These are phyloP conservation scores for Puccinia hordei DNA, from an alignment of 1,284 basidiomycete species.

Conservation along the genomic window DNA sequence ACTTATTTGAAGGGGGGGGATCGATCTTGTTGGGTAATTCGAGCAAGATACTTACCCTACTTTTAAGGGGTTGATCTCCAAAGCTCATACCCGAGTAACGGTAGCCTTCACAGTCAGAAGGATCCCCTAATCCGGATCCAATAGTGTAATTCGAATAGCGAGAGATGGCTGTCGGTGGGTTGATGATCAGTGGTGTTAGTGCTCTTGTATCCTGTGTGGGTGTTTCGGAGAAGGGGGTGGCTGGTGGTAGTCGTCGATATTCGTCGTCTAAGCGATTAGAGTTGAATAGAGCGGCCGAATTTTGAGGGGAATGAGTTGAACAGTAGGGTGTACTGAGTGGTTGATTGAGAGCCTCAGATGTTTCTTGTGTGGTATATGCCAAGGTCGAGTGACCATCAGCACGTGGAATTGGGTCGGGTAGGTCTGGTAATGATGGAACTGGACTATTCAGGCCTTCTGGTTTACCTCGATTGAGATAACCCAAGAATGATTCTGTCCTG, in stretches of 20 bases:
- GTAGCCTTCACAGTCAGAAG: neutral
- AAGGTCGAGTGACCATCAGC: neutral
- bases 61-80: conserved; percentile 2
- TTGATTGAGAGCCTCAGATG: conserved; percentile 18
- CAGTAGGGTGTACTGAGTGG: neutral
- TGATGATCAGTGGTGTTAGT: conserved; percentile 5
- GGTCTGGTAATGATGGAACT: neutral
- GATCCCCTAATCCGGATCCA: conserved; percentile 11
- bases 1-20: neutral
- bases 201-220: conserved; percentile 6
- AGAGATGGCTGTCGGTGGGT: conserved; percentile 1
- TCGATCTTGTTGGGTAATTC: neutral
- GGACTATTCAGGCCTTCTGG: neutral
- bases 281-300: neutral
- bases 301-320: neutral
- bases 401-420: neutral
- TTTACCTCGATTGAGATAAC: conserved; percentile 9
- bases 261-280: neutral
- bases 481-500: conserved; percentile 20
- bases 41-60: neutral
- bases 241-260: neutral
- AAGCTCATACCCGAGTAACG: conserved; percentile 23
- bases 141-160: conserved; percentile 11
- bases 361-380: neutral
- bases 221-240: conserved; percentile 3